phyloP scores from a whole-genome alignment of 2,329 filamentous ascomycete species.

The Claviceps sp. region DNA sequence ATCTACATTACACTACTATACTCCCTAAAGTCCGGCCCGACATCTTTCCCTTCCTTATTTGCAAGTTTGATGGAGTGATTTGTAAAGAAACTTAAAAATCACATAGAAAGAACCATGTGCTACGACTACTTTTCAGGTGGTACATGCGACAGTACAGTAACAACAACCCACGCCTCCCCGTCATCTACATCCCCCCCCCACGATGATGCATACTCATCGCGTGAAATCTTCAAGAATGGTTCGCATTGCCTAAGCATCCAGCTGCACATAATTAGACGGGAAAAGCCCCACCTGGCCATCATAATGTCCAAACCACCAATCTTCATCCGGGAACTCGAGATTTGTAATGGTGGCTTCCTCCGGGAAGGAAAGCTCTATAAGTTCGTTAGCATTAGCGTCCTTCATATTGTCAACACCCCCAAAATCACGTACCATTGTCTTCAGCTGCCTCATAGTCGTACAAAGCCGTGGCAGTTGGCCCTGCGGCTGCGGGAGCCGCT shows the following conservation, averaged over 20 bases:
- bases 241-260: slow-evolving; percentile 24
- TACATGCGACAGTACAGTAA: no score
- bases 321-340: slow-evolving; percentile 91
- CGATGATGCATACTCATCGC: background rate
- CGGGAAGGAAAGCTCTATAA: slow-evolving; percentile 60
- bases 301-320: slow-evolving; percentile 95
- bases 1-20: no score
- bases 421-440: slow-evolving; percentile 54
- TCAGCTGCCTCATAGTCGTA: slow-evolving; percentile 97
- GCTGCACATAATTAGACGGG: slow-evolving; percentile 57
- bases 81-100: no score
- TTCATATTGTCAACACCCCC: background rate
- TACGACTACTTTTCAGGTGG: no score
- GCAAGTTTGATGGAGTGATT: no score
- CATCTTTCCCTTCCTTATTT: no score
- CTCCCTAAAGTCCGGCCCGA: no score
- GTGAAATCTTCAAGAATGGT: background rate
- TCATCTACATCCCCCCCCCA: no score
- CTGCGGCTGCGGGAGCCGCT: slow-evolving; percentile 26
- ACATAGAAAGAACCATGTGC: no score
- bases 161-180: no score
- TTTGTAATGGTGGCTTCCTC: slow-evolving; percentile 73
- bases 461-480: slow-evolving; percentile 65
- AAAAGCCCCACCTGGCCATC: slow-evolving; percentile 73
- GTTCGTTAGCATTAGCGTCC: background rate